Percentiles rank a stretch among this genome's conserved stretches.
These are phyloP conservation scores for Smallanthus sonchifolius DNA, from an alignment of 129 eudicot species.

Conservation along the genomic window DNA sequence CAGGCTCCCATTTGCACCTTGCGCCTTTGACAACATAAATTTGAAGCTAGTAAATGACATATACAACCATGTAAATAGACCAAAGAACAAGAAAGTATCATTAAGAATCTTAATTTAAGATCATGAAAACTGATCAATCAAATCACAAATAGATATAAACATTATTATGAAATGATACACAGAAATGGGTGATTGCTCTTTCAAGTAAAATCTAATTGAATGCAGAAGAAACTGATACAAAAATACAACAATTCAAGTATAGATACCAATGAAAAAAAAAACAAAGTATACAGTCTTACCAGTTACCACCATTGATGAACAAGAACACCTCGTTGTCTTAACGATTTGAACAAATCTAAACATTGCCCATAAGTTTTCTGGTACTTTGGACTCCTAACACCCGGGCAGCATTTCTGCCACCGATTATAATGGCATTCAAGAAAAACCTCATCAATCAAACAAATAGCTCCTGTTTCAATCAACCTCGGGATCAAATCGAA, in stretches of 20 bases:
- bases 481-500: slow-evolving; percentile 83
- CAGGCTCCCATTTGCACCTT: too few relatives aligned
- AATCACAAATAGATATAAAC: slow-evolving; percentile 8
- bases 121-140: background rate
- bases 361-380: slow-evolving; percentile 75
- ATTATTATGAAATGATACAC: background rate
- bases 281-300: slow-evolving; percentile 16
- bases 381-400: slow-evolving; percentile 76
- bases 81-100: background rate
- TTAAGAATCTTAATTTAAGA: too few relatives aligned
- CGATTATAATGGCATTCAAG: slow-evolving; percentile 95
- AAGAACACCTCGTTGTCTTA: slow-evolving; percentile 83
- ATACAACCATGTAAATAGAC: background rate
- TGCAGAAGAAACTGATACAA: background rate
- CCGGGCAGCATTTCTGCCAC: slow-evolving; percentile 98
- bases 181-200: background rate
- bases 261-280: background rate
- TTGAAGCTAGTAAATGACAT: background rate
- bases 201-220: slow-evolving; percentile 14
- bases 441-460: slow-evolving; percentile 88
- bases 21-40: too few relatives aligned
- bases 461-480: slow-evolving; percentile 82
- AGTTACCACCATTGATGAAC: slow-evolving; percentile 97
- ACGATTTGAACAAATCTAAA: slow-evolving; percentile 67
- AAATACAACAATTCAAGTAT: slow-evolving; percentile 22